Conservation (phyloP, 2,329 filamentous ascomycete genomes). For the Malbranchea zuffiana region DNA sequence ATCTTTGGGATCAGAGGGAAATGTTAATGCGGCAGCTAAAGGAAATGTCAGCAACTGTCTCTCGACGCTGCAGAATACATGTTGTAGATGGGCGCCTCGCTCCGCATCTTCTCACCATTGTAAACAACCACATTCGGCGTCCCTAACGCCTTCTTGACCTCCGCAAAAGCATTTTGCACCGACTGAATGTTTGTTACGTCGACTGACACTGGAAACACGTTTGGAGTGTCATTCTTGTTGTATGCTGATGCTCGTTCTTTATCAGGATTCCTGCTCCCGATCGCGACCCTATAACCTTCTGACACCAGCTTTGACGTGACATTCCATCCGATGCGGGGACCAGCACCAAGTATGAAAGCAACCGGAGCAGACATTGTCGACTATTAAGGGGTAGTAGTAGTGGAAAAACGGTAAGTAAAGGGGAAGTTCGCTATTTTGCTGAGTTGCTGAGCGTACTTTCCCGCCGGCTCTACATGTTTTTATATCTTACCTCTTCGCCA, state of each 20-base stretch:
- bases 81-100: background rate
- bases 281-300: constrained; percentile 1
- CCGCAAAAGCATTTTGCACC: background rate
- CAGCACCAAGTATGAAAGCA: background rate
- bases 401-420: no score
- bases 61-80: no score
- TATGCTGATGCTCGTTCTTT: background rate
- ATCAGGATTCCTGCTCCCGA: constrained; percentile 4
- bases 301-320: background rate
- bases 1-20: background rate
- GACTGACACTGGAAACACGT: background rate
- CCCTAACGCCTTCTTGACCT: background rate
- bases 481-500: no score
- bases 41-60: no score
- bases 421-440: no score
- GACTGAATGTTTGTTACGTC: constrained; percentile 2
- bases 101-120: no score
- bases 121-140: constrained; percentile 1
- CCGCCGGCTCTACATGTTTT: no score
- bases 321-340: background rate
- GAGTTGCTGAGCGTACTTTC: no score
- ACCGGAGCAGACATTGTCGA: no score
- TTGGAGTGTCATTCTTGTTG: background rate
- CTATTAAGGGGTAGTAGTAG: no score
- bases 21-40: no score